Evolutionary conservation across 2,329 filamentous ascomycete genomes (phyloP).

Genomic region (Aureobasidium sp.): DNA sequence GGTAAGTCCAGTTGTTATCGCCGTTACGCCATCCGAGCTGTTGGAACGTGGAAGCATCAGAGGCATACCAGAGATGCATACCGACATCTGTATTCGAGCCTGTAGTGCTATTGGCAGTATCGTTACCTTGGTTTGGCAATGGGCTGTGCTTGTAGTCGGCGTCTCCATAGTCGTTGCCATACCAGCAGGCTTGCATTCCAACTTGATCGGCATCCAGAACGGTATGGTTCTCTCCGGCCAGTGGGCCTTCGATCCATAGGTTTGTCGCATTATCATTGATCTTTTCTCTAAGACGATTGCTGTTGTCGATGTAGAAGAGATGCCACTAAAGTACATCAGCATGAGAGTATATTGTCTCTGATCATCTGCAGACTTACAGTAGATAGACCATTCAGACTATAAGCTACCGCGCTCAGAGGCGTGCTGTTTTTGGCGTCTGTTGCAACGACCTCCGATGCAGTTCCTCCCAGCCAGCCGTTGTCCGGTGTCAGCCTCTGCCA

Average conservation of each 20-base stretch:
- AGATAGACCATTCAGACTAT: conserved; percentile 30
- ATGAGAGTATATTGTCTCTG: not conserved
- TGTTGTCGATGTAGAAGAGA: conserved; percentile 34
- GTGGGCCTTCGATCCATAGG: conserved; percentile 33
- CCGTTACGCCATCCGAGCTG: conserved; percentile 36
- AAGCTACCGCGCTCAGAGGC: conserved; percentile 37
- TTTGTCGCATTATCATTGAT: conserved; percentile 26
- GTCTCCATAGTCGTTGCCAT: conserved; percentile 30
- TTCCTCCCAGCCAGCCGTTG: conserved; percentile 33
- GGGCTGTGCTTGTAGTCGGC: conserved; percentile 33
- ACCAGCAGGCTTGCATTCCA: conserved; percentile 33
- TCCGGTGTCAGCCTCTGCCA: conserved; percentile 30
- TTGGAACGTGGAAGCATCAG: conserved; percentile 32
- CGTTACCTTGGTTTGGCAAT: conserved; percentile 17
- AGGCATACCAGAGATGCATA: conserved; percentile 39
- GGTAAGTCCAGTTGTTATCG: conserved; percentile 28
- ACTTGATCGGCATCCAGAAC: conserved; percentile 27
- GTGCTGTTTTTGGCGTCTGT: conserved; percentile 36
- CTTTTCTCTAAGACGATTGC: conserved; percentile 33
- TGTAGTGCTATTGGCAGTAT: conserved; percentile 20
- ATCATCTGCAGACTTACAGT: conserved; percentile 22
- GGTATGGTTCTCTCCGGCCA: conserved; percentile 25
- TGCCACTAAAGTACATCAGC: conserved; percentile 25
- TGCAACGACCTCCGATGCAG: conserved; percentile 31
- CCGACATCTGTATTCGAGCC: conserved; percentile 26